Conservation (phyloP, 192 early-diverging fungal species). For the Gonapodya prolifera region DNA sequence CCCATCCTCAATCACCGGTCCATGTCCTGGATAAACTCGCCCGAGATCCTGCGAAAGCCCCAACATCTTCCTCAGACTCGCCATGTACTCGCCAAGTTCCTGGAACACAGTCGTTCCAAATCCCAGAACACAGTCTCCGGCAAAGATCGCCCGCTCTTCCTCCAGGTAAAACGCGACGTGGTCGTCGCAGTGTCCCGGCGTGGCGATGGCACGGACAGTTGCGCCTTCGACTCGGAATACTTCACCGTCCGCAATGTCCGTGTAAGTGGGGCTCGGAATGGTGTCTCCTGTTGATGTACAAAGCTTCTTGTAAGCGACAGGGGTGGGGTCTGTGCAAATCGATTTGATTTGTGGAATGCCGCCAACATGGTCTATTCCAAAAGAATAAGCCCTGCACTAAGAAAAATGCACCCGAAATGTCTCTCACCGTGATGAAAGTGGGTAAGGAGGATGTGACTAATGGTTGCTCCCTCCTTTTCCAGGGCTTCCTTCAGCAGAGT, state of each 20-base stretch:
- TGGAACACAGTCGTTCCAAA: slow-evolving; percentile 72
- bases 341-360: slow-evolving; percentile 30
- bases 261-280: slow-evolving; percentile 16
- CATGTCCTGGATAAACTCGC: slow-evolving; percentile 63
- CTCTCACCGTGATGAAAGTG: slow-evolving; percentile 56
- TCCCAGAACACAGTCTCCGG: slow-evolving; percentile 73
- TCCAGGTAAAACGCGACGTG: slow-evolving; percentile 59
- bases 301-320: slow-evolving; percentile 13
- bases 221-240: slow-evolving; percentile 46
- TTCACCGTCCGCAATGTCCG: slow-evolving; percentile 38
- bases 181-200: slow-evolving; percentile 73
- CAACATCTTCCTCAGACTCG: slow-evolving; percentile 41
- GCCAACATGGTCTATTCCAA: slow-evolving; percentile 53
- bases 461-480: slow-evolving; percentile 24
- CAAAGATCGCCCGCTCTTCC: slow-evolving; percentile 55
- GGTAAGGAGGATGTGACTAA: slow-evolving; percentile 59
- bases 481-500: slow-evolving; percentile 36
- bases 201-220: slow-evolving; percentile 46
- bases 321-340: slow-evolving; percentile 7
- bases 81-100: slow-evolving; percentile 54
- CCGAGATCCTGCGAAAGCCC: slow-evolving; percentile 17
- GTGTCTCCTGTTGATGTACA: slow-evolving; percentile 18
- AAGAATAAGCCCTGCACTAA: neutral
- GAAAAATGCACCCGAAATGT: neutral
- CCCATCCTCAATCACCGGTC: slow-evolving; percentile 58